phyloP scores from a whole-genome alignment of 2,329 filamentous ascomycete species.

The Aspergillus ruber region DNA sequence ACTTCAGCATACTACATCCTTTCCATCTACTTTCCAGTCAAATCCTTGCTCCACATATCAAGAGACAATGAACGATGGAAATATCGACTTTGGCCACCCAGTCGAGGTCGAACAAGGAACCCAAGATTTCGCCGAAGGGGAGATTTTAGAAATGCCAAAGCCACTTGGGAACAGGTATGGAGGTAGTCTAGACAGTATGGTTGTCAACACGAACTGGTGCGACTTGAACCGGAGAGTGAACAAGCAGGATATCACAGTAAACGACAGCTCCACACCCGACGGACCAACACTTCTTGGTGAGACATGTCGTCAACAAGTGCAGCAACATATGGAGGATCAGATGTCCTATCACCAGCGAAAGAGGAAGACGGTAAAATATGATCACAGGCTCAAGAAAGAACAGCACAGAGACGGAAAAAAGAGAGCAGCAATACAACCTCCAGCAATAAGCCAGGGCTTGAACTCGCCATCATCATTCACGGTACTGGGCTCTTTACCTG shows the following conservation, averaged over 20 bases:
- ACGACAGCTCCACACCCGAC: no score
- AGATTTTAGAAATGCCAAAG: not conserved
- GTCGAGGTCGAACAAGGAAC: not conserved
- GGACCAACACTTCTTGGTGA: no score
- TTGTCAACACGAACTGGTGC: no score
- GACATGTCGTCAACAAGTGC: no score
- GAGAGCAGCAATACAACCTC: not conserved
- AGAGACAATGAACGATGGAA: not conserved
- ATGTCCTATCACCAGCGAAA: no score
- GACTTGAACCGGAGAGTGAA: no score
- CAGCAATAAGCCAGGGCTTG: slow-evolving; percentile 6
- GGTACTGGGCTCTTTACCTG: slow-evolving; percentile 42
- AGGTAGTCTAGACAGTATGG: no score
- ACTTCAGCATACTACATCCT: not conserved
- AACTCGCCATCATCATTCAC: not conserved
- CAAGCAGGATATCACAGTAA: no score
- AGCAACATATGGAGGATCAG: no score
- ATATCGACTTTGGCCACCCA: not conserved
- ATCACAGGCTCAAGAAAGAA: not conserved
- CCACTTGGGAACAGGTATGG: no score
- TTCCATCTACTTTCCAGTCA: not conserved
- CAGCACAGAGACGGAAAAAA: not conserved
- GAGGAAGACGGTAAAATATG: no score
- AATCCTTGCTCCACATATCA: no score
- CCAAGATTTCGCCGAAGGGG: not conserved